Conservation (phyloP, 106 monocot genomes). For the Phalaenopsis aphrodite region DNA sequence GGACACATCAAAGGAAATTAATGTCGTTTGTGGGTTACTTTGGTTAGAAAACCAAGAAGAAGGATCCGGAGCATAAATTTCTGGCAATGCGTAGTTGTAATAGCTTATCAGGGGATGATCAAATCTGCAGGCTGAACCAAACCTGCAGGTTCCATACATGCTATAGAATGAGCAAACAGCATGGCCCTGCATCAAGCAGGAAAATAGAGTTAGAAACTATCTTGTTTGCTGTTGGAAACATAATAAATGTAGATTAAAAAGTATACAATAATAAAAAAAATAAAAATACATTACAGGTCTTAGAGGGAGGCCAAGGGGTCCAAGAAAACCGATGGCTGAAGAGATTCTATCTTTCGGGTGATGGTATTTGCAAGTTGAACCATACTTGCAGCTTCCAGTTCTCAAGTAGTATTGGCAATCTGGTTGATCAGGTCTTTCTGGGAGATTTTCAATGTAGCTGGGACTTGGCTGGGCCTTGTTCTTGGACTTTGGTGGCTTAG, state of each 20-base stretch:
- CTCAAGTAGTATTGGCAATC: conserved; percentile 75
- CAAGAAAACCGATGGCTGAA: conserved; percentile 15
- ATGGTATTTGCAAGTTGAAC: conserved; percentile 72
- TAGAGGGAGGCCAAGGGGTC: conserved; percentile 64
- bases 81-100: conserved; percentile 30
- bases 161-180: conserved; percentile 44
- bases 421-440: conserved; percentile 65
- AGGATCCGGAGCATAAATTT: conserved; percentile 18
- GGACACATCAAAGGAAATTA: conserved; percentile 13
- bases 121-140: conserved; percentile 61
- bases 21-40: conserved; percentile 13
- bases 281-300: conserved; percentile 48
- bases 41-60: conserved; percentile 15
- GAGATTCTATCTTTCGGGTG: conserved; percentile 52
- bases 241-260: background rate
- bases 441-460: conserved; percentile 19
- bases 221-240: too few relatives aligned
- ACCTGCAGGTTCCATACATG: conserved; percentile 51
- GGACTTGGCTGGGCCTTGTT: conserved; percentile 18
- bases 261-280: background rate
- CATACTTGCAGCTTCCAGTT: conserved; percentile 70
- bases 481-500: conserved; percentile 24
- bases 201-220: background rate
- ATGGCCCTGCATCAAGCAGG: conserved; percentile 33
- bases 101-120: conserved; percentile 55